These are phyloP conservation scores for Nakaseomyces sp. DNA, from an alignment of 1,139 yeast species.

Conservation along the genomic window DNA sequence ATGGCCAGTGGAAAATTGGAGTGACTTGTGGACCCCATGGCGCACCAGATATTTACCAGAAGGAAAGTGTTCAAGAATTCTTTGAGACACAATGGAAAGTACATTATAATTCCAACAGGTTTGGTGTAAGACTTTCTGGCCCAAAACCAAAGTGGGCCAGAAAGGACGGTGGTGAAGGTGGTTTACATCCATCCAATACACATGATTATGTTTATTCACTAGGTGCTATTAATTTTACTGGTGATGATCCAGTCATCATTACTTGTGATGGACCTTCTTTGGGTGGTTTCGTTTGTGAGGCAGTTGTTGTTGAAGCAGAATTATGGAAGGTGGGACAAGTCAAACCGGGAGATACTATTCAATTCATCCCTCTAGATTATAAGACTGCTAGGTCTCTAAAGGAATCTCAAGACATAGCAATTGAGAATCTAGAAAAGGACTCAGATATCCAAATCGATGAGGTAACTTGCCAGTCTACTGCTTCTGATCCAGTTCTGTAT, in stretches of 20 bases:
- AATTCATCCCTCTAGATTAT: constrained; percentile 68
- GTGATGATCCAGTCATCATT: constrained; percentile 95
- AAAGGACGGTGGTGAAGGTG: constrained; percentile 96
- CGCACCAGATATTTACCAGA: constrained; percentile 82
- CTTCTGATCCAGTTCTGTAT: constrained; percentile 46
- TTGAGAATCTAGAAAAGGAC: constrained; percentile 32
- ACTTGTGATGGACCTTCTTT: constrained; percentile 96
- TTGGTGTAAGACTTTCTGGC: constrained; percentile 89
- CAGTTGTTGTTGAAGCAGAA: constrained; percentile 90
- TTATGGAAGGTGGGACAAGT: constrained; percentile 98
- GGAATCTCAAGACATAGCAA: constrained; percentile 46
- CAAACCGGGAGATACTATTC: constrained; percentile 81
- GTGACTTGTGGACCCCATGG: constrained; percentile 98
- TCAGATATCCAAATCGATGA: background rate
- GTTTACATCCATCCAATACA: constrained; percentile 94
- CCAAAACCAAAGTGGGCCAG: constrained; percentile 98
- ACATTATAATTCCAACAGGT: constrained; percentile 92
- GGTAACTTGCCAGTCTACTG: constrained; percentile 12
- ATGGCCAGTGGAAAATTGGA: constrained; percentile 73
- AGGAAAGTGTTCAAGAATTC: constrained; percentile 68
- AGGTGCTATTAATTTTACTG: constrained; percentile 95
- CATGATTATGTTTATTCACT: constrained; percentile 94
- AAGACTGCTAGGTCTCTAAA: constrained; percentile 60
- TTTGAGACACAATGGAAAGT: constrained; percentile 80
- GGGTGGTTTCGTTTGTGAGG: constrained; percentile 96